Conservation (phyloP, 2,329 filamentous ascomycete genomes). For the Cordyceps cicadae region DNA sequence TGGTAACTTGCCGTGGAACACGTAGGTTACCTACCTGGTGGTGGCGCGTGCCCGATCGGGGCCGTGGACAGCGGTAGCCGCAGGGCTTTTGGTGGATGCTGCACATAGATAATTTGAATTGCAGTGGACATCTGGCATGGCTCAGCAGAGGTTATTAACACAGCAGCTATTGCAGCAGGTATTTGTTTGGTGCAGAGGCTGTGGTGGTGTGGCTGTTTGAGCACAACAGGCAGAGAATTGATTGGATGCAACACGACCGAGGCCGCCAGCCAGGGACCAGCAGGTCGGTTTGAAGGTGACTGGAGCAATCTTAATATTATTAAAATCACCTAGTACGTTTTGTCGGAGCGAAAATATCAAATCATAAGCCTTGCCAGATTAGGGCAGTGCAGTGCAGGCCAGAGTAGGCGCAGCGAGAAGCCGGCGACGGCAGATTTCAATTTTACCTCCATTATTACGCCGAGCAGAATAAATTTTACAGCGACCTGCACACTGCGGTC, state of each 20-base stretch:
- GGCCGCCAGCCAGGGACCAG: not conserved
- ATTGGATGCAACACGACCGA: not conserved
- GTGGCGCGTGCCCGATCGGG: not conserved
- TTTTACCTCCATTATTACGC: not conserved
- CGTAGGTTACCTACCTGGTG: not conserved
- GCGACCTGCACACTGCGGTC: not conserved
- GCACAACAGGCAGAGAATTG: not conserved
- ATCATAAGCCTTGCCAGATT: not conserved
- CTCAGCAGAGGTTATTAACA: not conserved
- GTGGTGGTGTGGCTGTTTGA: constrained; percentile 1
- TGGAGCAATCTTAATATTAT: not conserved
- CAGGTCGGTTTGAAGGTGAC: not conserved
- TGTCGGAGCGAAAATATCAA: not conserved
- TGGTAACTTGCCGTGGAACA: not conserved
- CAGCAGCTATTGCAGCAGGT: not conserved
- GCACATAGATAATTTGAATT: not conserved
- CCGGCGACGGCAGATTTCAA: not conserved
- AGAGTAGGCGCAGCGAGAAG: not conserved
- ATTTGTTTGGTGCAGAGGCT: not conserved
- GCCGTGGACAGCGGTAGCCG: not conserved
- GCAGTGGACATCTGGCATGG: not conserved
- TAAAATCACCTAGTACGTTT: not conserved
- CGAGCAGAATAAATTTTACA: not conserved
- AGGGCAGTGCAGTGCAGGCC: not conserved
- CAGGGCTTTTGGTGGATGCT: not conserved